phyloP scores from a whole-genome alignment of 1,284 basidiomycete genomes.

The Mycosarcoma maydis region DNA sequence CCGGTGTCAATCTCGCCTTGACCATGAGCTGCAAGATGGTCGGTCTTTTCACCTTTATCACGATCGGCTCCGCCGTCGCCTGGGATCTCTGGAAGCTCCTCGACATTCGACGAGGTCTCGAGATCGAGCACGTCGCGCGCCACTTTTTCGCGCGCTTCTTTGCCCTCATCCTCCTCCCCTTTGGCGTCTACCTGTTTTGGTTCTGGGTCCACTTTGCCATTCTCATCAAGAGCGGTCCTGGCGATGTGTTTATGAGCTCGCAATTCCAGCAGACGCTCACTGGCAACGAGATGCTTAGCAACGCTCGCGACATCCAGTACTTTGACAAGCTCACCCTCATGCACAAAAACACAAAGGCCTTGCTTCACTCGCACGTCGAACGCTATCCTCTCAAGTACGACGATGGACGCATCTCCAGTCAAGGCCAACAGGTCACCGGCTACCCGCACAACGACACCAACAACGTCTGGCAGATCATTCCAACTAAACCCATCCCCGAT shows the following conservation, averaged over 20 bases:
- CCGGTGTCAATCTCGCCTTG: constrained; percentile 91
- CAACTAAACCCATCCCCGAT: constrained; percentile 77
- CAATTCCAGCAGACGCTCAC: constrained; percentile 94
- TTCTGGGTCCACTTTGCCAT: constrained; percentile 96
- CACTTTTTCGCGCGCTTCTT: constrained; percentile 88
- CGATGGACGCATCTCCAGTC: constrained; percentile 92
- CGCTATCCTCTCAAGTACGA: constrained; percentile 92
- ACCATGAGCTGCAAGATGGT: constrained; percentile 99
- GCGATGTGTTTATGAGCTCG: constrained; percentile 96
- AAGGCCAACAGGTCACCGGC: constrained; percentile 98
- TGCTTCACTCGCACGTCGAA: constrained; percentile 90
- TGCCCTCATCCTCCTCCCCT: constrained; percentile 87
- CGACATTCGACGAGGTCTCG: constrained; percentile 81
- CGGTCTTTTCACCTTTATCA: constrained; percentile 88
- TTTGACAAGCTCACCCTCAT: constrained; percentile 86
- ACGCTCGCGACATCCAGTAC: constrained; percentile 91
- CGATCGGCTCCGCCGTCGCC: constrained; percentile 88
- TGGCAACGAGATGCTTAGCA: constrained; percentile 89
- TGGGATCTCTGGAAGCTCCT: constrained; percentile 95
- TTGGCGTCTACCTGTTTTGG: constrained; percentile 90
- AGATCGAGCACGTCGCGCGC: constrained; percentile 79
- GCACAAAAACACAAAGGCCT: constrained; percentile 92
- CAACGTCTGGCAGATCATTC: constrained; percentile 94
- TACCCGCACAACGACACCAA: constrained; percentile 92
- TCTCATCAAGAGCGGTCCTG: constrained; percentile 87